These are phyloP conservation scores for Chrysoporthe austroafricana DNA, from an alignment of 2,329 filamentous ascomycete genomes.

Conservation along the genomic window DNA sequence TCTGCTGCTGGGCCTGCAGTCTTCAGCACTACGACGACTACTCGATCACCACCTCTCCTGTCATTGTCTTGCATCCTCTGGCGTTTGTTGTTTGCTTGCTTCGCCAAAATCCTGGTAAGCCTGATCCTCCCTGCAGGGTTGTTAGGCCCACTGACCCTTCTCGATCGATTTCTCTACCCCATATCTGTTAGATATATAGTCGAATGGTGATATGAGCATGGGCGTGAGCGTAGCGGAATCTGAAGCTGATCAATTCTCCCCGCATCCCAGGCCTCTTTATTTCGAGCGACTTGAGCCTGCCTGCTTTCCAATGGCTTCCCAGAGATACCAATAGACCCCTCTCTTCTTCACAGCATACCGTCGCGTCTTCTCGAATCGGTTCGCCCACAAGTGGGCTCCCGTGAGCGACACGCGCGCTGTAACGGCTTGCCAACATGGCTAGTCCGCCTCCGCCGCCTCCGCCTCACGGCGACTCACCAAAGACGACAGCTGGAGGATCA, in stretches of 20 bases:
- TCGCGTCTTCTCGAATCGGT: conserved; percentile 23
- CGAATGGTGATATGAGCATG: background rate
- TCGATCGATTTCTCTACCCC: background rate
- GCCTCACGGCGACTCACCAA: conserved; percentile 80
- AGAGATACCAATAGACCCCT: conserved; percentile 43
- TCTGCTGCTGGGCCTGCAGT: background rate
- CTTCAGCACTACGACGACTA: background rate
- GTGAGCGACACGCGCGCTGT: background rate
- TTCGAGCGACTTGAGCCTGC: conserved; percentile 27
- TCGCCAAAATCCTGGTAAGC: conserved; percentile 17
- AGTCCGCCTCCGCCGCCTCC: conserved; percentile 79
- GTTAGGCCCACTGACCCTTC: background rate
- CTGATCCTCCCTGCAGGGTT: background rate
- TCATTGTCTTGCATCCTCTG: conserved; percentile 10
- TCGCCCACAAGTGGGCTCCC: conserved; percentile 1
- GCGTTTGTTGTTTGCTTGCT: conserved; percentile 15
- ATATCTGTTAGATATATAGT: background rate
- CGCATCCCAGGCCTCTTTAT: conserved; percentile 5
- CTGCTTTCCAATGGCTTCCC: conserved; percentile 39
- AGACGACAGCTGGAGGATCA: conserved; percentile 59
- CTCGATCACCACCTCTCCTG: background rate
- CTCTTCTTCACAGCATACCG: conserved; percentile 26
- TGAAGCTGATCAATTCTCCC: conserved; percentile 8
- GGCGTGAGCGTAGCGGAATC: background rate
- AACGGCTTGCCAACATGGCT: conserved; percentile 44